Conservation (phyloP, 192 early-diverging fungal genomes). For the Linnemannia elongata region DNA sequence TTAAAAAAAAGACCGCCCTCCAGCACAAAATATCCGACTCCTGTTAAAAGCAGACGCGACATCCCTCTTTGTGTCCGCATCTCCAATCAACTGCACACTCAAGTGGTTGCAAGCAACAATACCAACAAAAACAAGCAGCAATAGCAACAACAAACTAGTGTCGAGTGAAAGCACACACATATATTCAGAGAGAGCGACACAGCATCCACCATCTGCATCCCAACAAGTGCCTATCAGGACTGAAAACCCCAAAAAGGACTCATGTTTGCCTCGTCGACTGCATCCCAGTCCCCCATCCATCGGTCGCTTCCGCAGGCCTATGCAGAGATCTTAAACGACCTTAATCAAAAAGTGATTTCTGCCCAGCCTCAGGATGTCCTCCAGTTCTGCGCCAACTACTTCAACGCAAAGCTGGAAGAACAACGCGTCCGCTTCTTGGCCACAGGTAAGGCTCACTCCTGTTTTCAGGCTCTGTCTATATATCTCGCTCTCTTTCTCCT, state of each 20-base stretch:
- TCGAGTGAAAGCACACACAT: not conserved
- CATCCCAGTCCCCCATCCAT: slow-evolving; percentile 54
- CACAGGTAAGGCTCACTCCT: slow-evolving; percentile 36
- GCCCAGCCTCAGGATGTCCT: slow-evolving; percentile 89
- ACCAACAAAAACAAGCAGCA: not conserved
- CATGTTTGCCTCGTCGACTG: slow-evolving; percentile 54
- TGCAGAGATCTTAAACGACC: slow-evolving; percentile 81
- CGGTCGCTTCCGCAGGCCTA: slow-evolving; percentile 60
- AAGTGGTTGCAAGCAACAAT: not conserved
- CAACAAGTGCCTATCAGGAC: slow-evolving; percentile 7
- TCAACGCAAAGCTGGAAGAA: slow-evolving; percentile 88
- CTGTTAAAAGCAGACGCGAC: not conserved
- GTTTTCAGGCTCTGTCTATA: not conserved
- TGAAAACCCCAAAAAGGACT: slow-evolving; percentile 10
- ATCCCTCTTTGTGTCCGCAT: not conserved
- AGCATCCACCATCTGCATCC: slow-evolving; percentile 1
- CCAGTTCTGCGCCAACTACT: slow-evolving; percentile 94
- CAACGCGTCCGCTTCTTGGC: slow-evolving; percentile 69
- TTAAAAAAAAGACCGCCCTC: not conserved
- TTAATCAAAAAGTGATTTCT: slow-evolving; percentile 83
- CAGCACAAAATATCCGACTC: not conserved
- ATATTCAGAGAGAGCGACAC: not conserved
- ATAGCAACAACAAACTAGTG: not conserved
- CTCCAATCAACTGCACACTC: not conserved
- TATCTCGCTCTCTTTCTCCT: not conserved